Base-by-base conservation (phyloP, 352 stramenopile genomes). In the Peronosclerospora sorghi region DNA sequence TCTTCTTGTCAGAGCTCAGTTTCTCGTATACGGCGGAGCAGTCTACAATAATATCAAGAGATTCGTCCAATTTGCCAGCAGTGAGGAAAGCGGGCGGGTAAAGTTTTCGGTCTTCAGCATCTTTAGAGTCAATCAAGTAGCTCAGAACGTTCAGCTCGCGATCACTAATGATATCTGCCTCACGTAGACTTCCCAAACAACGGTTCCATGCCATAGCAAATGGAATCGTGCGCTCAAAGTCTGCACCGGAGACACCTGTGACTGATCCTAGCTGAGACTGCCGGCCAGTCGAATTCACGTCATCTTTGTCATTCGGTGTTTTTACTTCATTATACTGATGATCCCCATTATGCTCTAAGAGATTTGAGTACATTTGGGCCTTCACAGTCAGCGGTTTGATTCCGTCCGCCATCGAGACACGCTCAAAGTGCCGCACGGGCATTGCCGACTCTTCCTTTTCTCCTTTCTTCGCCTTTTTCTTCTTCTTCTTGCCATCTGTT, bases 171-270 rank as follows among this genome's bases (percentile, higher is more conserved):
- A 93, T 62, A 52, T 90, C 80, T 23, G 77, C 77, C 35, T 87
- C 80, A 32, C 80, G 77, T 35, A 93, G 51, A 58, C 72, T 87
- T 10, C 51, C 49, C 24, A 93, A 41, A 21, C 73, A 89, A 6
- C 73, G 75, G 39, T 93, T 93, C 80, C 80, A 93, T 13, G 80
- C 80, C 75, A 90, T 89, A 6, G 80, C 80, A 39, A 93, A 93
- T 18, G 80, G 62, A 45, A 89, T 88, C 30, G 78, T 86, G 15
- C 80, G 77, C 51, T 90, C 75, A 48, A 90, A 93, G 39, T 87
- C 75, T 6, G 74, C 70, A 32, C 77, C 80, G 5, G 72, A 86
- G 19, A 92, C 62, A 26, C 79, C 79, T 0, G 74, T 87, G 30
- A 92, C 70, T 4, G 74, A 85, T 0, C 70, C 74, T 17, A 89